Base-by-base conservation (phyloP, 148 eudicot species). In the Rhododendron kiyosumense region DNA sequence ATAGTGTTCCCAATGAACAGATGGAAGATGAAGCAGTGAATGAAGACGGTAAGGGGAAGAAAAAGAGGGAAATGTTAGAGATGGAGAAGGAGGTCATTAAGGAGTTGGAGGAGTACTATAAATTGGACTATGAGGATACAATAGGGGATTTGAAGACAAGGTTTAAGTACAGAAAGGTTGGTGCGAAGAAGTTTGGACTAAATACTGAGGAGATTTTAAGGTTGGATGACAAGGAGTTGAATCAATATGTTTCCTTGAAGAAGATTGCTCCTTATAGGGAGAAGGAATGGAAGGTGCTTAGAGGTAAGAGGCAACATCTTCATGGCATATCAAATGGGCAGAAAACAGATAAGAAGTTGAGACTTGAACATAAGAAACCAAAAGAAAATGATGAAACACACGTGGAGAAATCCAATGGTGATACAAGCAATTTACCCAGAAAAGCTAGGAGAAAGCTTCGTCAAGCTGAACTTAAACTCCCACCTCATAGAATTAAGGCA, bases 141-240 rank as follows among this genome's bases (percentile, higher is more conserved):
- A 92, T 96, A 20, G 96, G 94, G 36, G 99, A 94, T 88, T 88
- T 94, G 87, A 97, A 93, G 88, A 96, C 99, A 5, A 91, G 99
- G 82, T 96, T 96, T 81, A 95, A 91, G 87, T 96, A 96, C 90
- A 92, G 82, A 84, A 84, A 90, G 4, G 99, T 97, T 22, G 89
- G 88, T 9, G 57, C 93, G 15, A 88, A 87, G 85, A 90, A 89
- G 84, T 97, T 86, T 85, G 98, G 96, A 45, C 84, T 95, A 79
- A 91, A 46, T 34, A 80, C 98, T 12, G 88, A 89, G 81, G 98
- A 95, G 63, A 87, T 95, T 54, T 78, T 97, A 52, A 43, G 28
- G 86, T 45, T 93, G 84, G 98, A 95, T 87, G 99, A 97, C 54
- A 94, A 93, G 84, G 99, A 96, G 71, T 91, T 96, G 92, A 96